Evolutionary conservation across 2,329 filamentous ascomycete genomes (phyloP), one percentile per base, ranked within the genome.

Genomic region (Trichoderma sp.): DNA sequence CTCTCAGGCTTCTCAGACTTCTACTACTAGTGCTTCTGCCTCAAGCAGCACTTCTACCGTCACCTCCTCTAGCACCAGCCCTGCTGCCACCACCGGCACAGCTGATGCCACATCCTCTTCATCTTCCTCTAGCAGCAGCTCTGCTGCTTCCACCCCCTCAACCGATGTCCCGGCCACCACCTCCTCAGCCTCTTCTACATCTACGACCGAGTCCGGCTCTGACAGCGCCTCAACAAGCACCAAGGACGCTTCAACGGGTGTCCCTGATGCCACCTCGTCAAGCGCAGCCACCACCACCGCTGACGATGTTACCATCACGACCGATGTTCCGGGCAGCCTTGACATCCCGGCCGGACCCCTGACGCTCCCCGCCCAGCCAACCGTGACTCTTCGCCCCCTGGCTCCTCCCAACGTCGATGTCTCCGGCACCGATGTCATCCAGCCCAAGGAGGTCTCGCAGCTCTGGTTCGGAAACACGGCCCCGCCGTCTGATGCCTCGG

Each of bases 391-490:
- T 41, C 19, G 30, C 5, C 57, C 57, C 9, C 14, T 60, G 14
- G 24, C 57, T 3, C 57, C 57, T 7, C 57, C 57, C 17, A 60
- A 51, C 2, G 45, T 60, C 12, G 43, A 60, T 21, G 17, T 51
- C 17, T 45, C 57, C 21, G 21, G 57, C 57, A 60, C 57, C 15
- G 45, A 50, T 3, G 57, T 44, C 17, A 44, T 60, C 5, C 51
- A 45, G 1, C 45, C 57, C 4, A 48, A 60, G 45, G 45, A 50
- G 1, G 30, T 51, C 12, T 60, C 57, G 2, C 30, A 60, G 21
- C 57, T 60, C 5, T 60, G 57, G 57, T 60, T 60, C n/a, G 45
- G 57, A 12, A 51, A 24, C 21, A 34, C 57, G 28, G 14, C 45
- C 3, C 28, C 30, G 5, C 45, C 44, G 10, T 50, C 57, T 7